These are phyloP conservation scores for Blastocystis sp. DNA, from an alignment of 352 stramenopile genomes.

Conservation along the genomic window DNA sequence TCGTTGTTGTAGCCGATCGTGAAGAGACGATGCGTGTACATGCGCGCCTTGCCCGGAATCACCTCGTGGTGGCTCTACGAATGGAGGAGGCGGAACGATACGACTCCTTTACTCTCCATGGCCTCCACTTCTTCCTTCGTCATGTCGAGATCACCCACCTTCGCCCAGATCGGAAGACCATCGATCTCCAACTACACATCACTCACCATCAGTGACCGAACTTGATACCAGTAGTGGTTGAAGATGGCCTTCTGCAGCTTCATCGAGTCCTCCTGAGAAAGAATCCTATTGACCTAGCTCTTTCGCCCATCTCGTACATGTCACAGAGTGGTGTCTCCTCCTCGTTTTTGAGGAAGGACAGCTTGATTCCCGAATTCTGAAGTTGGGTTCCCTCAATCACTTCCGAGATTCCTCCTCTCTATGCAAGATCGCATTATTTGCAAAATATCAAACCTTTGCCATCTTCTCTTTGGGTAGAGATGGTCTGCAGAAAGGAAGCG, in stretches of 20 bases:
- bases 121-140: constrained; percentile 71
- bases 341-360: constrained; percentile 65
- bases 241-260: constrained; percentile 71
- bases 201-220: background rate
- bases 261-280: constrained; percentile 62
- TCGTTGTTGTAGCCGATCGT: constrained; percentile 88
- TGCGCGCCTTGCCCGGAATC: constrained; percentile 61
- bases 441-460: constrained; percentile 58
- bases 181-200: constrained; percentile 81
- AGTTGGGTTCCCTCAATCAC: constrained; percentile 85
- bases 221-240: constrained; percentile 96
- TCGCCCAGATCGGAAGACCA: constrained; percentile 91
- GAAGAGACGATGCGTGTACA: constrained; percentile 92
- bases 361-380: constrained; percentile 76
- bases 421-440: background rate
- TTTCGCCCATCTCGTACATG: background rate
- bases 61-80: constrained; percentile 51
- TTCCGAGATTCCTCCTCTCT: constrained; percentile 74
- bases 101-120: constrained; percentile 66
- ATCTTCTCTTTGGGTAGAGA: constrained; percentile 71
- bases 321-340: constrained; percentile 46
- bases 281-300: constrained; percentile 9
- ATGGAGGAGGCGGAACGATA: constrained; percentile 45
- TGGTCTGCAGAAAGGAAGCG: constrained; percentile 91
- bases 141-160: constrained; percentile 89